Percentiles rank a stretch among this genome's conserved stretches.
phyloP scores from a whole-genome alignment of 176 grass and related monocot species.

The Metroxylon sagu region DNA sequence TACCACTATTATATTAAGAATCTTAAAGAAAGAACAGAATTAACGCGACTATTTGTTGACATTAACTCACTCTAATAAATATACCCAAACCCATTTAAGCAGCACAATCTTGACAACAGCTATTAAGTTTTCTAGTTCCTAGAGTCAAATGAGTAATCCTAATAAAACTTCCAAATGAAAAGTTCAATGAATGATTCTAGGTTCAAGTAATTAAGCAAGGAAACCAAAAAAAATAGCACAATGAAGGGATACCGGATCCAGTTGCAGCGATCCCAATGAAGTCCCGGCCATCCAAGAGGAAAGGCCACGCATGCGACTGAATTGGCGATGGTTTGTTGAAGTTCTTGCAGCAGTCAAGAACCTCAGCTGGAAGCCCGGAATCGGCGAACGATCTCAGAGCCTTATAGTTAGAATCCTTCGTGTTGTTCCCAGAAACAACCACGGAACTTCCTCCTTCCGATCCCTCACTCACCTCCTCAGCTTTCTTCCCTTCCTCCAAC shows the following conservation, averaged over 20 bases:
- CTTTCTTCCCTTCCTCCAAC: background rate
- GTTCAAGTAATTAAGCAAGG: background rate
- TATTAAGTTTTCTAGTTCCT: too few relatives aligned
- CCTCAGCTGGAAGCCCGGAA: constrained; percentile 47
- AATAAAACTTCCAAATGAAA: too few relatives aligned
- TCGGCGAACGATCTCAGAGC: constrained; percentile 56
- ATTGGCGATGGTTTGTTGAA: constrained; percentile 75
- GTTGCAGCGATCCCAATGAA: constrained; percentile 94
- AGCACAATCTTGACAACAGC: too few relatives aligned
- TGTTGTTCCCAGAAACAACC: constrained; percentile 56
- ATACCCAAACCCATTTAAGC: too few relatives aligned
- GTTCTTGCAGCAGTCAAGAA: constrained; percentile 75
- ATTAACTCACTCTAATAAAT: too few relatives aligned
- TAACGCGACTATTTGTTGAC: too few relatives aligned
- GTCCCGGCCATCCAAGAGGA: constrained; percentile 70
- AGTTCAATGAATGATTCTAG: too few relatives aligned
- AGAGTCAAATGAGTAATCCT: too few relatives aligned
- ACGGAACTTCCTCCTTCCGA: constrained; percentile 15
- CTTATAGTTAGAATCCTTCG: constrained; percentile 48
- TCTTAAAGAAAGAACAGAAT: too few relatives aligned
- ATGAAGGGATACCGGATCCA: constrained; percentile 56
- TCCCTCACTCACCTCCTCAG: background rate
- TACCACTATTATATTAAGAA: too few relatives aligned
- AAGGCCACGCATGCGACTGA: constrained; percentile 84
- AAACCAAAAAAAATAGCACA: background rate